phyloP scores from a whole-genome alignment of 192 early-diverging fungal species.

The Coemansia sp. region DNA sequence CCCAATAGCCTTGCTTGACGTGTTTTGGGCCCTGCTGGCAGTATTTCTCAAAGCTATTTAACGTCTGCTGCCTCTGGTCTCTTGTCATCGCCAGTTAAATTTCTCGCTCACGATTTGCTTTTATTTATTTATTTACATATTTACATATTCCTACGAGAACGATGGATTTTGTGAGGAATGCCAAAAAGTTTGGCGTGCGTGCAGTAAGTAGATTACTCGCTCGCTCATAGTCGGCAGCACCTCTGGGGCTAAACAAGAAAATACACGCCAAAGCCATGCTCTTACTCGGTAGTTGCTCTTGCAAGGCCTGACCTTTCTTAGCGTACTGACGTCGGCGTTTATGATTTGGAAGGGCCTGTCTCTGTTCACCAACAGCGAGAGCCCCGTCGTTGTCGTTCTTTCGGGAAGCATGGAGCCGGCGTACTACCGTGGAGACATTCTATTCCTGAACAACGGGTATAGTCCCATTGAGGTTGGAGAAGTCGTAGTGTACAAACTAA shows the following conservation, averaged over 20 bases:
- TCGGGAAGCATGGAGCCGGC: conserved; percentile 98
- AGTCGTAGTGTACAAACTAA: conserved; percentile 91
- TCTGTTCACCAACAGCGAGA: conserved; percentile 85
- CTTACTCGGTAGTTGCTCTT: conserved; percentile 43
- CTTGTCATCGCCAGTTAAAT: background rate
- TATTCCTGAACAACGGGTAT: conserved; percentile 74
- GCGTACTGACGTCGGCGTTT: conserved; percentile 88
- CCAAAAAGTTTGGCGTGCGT: conserved; percentile 42
- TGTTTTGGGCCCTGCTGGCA: background rate
- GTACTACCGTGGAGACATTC: conserved; percentile 88
- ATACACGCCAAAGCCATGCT: background rate
- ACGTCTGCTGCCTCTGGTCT: background rate
- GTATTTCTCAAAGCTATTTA: background rate
- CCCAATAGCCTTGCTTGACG: background rate
- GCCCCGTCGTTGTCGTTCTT: conserved; percentile 95
- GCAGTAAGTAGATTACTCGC: conserved; percentile 36
- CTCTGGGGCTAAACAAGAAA: background rate
- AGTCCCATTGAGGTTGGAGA: conserved; percentile 83
- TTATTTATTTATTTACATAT: no score
- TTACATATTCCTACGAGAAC: background rate
- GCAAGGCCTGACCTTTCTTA: conserved; percentile 84
- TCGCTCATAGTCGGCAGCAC: background rate
- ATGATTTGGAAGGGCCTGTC: conserved; percentile 95
- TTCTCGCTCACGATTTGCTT: background rate
- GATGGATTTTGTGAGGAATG: conserved; percentile 47